Evolutionary conservation across 805 yeast genomes (phyloP).

Genomic region (Candida nitratophila): DNA sequence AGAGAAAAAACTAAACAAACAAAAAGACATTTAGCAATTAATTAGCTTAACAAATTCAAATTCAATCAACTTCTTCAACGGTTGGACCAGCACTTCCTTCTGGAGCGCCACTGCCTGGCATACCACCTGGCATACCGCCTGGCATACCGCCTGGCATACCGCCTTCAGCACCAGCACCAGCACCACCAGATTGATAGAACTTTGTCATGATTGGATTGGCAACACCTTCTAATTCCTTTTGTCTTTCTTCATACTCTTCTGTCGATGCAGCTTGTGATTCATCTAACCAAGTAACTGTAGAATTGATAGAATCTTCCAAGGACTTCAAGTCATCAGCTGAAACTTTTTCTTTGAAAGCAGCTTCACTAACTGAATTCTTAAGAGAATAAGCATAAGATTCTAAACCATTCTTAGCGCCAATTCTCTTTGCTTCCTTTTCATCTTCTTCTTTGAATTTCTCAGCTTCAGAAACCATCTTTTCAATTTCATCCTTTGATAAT

Average conservation of each 20-base stretch:
- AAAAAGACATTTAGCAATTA: background rate
- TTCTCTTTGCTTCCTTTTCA: conserved; percentile 51
- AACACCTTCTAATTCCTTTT: conserved; percentile 91
- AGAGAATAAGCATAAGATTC: conserved; percentile 52
- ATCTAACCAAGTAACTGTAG: conserved; percentile 83
- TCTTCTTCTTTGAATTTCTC: conserved; percentile 58
- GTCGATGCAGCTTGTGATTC: conserved; percentile 86
- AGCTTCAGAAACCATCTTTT: conserved; percentile 59
- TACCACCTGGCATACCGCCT: conserved; percentile 30
- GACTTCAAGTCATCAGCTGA: conserved; percentile 48
- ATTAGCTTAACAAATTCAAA: no score
- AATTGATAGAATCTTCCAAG: conserved; percentile 48
- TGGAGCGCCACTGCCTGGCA: conserved; percentile 28
- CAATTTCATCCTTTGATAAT: conserved; percentile 56
- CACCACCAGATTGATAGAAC: conserved; percentile 92
- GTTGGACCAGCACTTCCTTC: conserved; percentile 50
- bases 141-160: conserved; percentile 44
- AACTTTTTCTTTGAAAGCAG: conserved; percentile 28
- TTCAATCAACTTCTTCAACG: conserved; percentile 74
- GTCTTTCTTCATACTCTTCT: conserved; percentile 88
- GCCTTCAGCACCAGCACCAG: conserved; percentile 38
- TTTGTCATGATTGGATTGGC: conserved; percentile 96
- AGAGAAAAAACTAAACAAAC: background rate
- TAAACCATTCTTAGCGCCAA: conserved; percentile 49
- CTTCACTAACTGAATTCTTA: conserved; percentile 37